Evolutionary conservation across 306 rosid genomes (phyloP).

Genomic region (Malus sieversii): DNA sequence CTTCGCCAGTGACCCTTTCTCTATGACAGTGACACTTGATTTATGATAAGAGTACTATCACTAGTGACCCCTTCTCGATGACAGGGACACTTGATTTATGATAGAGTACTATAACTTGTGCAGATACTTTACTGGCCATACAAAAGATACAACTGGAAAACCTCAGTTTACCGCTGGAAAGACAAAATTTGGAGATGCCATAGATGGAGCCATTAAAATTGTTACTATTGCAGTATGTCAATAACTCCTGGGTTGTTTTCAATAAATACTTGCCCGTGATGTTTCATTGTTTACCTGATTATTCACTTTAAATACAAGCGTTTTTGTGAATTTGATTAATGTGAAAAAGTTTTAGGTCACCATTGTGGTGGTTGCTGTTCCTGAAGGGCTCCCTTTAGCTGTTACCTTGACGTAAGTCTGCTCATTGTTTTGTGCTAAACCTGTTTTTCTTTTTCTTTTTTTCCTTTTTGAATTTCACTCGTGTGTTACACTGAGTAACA

Average conservation of each 20-base stretch:
- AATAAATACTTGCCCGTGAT: not conserved
- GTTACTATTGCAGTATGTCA: constrained; percentile 84
- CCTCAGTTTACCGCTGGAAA: constrained; percentile 53
- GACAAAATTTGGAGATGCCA: constrained; percentile 63
- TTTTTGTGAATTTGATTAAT: constrained; percentile 1
- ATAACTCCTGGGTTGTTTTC: not conserved
- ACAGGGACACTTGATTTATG: not conserved
- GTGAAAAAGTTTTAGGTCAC: constrained; percentile 56
- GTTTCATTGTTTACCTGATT: not conserved
- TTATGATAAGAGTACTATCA: constrained; percentile 1
- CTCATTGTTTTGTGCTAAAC: not conserved
- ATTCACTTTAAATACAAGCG: not conserved
- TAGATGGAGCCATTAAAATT: constrained; percentile 86
- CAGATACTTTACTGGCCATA: constrained; percentile 90
- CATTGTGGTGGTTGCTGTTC: constrained; percentile 93
- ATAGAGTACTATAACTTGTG: constrained; percentile 10
- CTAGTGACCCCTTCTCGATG: not conserved
- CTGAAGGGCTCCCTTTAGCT: constrained; percentile 94
- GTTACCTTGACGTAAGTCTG: constrained; percentile 85
- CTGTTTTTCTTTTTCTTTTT: not conserved
- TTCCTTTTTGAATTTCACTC: not conserved
- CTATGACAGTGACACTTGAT: not conserved
- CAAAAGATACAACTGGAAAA: constrained; percentile 35
- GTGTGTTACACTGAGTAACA: not conserved
- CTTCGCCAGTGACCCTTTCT: constrained; percentile 1